phyloP scores from a whole-genome alignment of 2,329 filamentous ascomycete species.

The Rugonectria rugulosa region DNA sequence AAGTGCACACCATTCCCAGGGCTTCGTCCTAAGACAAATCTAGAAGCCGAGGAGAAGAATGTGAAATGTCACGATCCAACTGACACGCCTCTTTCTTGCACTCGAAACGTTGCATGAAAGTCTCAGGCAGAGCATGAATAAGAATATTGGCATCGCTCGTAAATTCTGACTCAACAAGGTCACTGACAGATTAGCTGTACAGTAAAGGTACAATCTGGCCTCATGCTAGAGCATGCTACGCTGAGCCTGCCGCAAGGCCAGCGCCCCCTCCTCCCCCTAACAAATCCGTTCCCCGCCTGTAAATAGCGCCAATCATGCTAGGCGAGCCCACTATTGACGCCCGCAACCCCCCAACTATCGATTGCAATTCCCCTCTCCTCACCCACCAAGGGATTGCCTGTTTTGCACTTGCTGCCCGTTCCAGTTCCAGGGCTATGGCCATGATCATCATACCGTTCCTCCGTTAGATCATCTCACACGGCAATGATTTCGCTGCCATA shows the following conservation, averaged over 20 bases:
- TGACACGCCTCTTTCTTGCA: no score
- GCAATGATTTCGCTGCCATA: constrained; percentile 56
- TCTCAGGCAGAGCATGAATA: no score
- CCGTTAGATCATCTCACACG: constrained; percentile 34
- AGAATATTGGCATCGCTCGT: no score
- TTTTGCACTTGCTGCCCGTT: no score
- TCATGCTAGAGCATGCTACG: no score
- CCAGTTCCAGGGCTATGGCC: no score
- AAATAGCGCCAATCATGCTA: neutral
- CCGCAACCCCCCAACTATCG: neutral
- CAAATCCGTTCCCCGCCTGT: neutral
- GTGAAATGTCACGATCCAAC: no score
- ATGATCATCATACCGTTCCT: neutral
- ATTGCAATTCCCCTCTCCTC: neutral
- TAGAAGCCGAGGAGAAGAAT: neutral
- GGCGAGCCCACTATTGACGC: neutral
- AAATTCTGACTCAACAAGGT: neutral
- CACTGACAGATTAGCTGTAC: no score
- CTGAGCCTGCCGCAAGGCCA: no score
- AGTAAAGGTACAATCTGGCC: no score
- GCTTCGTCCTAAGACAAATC: neutral
- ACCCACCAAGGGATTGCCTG: neutral
- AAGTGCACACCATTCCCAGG: neutral
- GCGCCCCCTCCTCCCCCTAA: neutral
- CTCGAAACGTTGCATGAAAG: no score